Base-by-base conservation (phyloP, 495 filamentous ascomycete genomes). In the Durotheca rogersii region DNA sequence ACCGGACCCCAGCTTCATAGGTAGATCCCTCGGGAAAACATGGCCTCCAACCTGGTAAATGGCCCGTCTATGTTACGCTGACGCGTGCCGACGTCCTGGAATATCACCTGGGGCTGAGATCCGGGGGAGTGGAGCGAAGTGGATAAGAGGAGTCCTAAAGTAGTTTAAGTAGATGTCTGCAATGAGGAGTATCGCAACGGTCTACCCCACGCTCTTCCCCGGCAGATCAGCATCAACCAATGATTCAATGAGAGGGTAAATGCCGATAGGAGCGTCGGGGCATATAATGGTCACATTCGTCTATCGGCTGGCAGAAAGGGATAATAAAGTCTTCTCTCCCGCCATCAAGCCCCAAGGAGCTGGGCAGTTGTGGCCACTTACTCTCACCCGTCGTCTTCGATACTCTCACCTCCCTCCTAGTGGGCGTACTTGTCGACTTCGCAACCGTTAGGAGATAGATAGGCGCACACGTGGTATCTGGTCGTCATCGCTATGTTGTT, bases 181-280 rank as follows among this genome's bases (percentile, higher is more conserved):
- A 41, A 56, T 56, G 56, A 60, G 53, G 60, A 56, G 53, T 57
- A 53, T 54, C 45, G 27, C 25, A 17, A 44, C 40, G 49, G 38
- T 15, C 45, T 64, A 61, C 61, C 58, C 61, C 61, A 64, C 53
- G 61, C 50, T 56, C 33, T 48, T 42, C 33, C 19, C 46, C 61
- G 61, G 61, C 61, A 64, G 58, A 64, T 64, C 54, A 48, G 35
- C 46, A 49, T 49, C 34, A 15, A 51, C 61, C 58, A 61, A 61
- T 61, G 21, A 42, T 27, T 16, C 25, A 32, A 7, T 19, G 9
- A 19, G 17, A 47, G 60, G 53, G 40, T 58, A 64, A 64, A 64
- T 60, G 56, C 56, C 51, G 56, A 60, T 40, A 44, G 19, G 27
- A 25, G 32, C 15, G 32, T 32, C 41, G 47, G 55, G 40, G 25